These are phyloP conservation scores for Hawksworthiomyces lignivorus DNA, from an alignment of 2,329 filamentous ascomycete species.

Conservation along the genomic window DNA sequence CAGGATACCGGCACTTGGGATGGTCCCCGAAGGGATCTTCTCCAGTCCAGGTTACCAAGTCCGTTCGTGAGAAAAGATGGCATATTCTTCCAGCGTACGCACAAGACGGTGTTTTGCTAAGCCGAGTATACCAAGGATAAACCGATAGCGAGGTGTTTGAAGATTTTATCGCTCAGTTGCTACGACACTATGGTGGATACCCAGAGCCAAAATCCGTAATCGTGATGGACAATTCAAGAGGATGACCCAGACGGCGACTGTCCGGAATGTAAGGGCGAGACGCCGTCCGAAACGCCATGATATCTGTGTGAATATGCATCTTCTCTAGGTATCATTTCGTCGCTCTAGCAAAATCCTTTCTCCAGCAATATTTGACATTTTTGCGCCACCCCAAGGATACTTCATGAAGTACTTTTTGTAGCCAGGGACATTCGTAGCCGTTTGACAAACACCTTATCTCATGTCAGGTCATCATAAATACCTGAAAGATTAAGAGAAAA, in stretches of 20 bases:
- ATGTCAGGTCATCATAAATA: background rate
- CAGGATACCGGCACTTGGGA: too few species aligned
- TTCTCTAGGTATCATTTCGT: conserved; percentile 1
- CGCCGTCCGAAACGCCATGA: background rate
- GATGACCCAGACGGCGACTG: background rate
- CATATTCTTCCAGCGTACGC: too few species aligned
- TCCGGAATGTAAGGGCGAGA: background rate
- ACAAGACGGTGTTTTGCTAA: too few species aligned
- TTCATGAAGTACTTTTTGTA: conserved; percentile 4
- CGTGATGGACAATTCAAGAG: too few species aligned
- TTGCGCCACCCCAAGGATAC: conserved; percentile 7
- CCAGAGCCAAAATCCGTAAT: too few species aligned
- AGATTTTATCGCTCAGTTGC: too few species aligned
- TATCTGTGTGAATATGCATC: background rate
- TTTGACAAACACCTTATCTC: conserved; percentile 1
- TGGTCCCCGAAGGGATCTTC: too few species aligned
- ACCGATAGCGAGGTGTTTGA: too few species aligned
- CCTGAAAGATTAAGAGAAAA: background rate
- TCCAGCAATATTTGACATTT: conserved; percentile 1
- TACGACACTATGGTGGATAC: too few species aligned
- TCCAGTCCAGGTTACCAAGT: too few species aligned
- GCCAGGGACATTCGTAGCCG: conserved; percentile 1
- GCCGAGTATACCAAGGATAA: too few species aligned
- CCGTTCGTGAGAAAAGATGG: too few species aligned
- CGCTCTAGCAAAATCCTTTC: conserved; percentile 1